These are phyloP conservation scores for Laguncularia racemosa DNA, from an alignment of 345 rosid genomes.

Conservation along the genomic window DNA sequence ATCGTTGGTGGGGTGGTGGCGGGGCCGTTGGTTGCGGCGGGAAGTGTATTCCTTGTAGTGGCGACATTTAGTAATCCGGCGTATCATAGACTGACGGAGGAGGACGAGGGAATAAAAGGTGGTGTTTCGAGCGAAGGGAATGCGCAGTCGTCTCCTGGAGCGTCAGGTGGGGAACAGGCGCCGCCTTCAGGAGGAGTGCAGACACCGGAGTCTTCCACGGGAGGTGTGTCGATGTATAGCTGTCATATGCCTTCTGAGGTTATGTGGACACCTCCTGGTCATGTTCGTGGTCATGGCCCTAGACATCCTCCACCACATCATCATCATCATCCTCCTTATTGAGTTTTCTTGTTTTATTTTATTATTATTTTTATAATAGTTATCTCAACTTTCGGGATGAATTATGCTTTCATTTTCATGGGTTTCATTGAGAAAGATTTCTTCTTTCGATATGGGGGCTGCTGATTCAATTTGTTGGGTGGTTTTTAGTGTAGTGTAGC, in stretches of 20 bases:
- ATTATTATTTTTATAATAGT: no score
- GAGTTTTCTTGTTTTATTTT: no score
- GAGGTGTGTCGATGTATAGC: constrained; percentile 4
- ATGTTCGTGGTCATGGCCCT: no score
- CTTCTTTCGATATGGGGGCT: no score
- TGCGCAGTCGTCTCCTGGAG: constrained; percentile 35
- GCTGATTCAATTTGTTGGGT: no score
- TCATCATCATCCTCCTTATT: no score
- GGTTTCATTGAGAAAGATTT: no score
- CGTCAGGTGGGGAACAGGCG: constrained; percentile 33
- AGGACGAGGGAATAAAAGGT: constrained; percentile 33
- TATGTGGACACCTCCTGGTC: constrained; percentile 8
- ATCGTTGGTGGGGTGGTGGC: constrained; percentile 82
- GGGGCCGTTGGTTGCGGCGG: constrained; percentile 62
- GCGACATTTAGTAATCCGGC: constrained; percentile 73
- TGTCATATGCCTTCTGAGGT: constrained; percentile 7
- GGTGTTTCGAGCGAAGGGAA: constrained; percentile 30
- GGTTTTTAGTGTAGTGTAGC: no score
- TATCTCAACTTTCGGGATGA: no score
- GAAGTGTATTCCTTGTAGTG: constrained; percentile 64
- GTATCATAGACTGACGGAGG: constrained; percentile 47
- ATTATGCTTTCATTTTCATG: no score
- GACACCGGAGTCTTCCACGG: neutral
- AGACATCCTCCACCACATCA: no score
- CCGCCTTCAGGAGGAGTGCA: neutral